Evolutionary conservation across 805 yeast genomes (phyloP).

Genomic region (Lachancea quebecensis): DNA sequence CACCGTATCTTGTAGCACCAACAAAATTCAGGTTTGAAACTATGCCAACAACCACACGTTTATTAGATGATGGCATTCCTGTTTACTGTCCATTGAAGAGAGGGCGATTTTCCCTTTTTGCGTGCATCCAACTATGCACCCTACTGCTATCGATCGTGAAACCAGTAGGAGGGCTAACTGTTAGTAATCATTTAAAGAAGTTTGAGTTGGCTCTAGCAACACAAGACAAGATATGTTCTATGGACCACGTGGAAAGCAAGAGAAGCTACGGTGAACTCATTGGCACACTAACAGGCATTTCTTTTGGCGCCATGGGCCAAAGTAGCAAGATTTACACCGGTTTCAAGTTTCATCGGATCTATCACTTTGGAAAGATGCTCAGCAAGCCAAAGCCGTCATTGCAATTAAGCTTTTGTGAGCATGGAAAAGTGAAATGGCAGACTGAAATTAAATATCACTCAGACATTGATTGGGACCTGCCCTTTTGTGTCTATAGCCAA

Average conservation of each 20-base stretch:
- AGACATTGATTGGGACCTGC: constrained; percentile 44
- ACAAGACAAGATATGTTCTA: constrained; percentile 21
- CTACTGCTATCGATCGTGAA: too few relatives aligned
- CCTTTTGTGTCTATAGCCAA: constrained; percentile 34
- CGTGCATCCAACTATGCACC: too few relatives aligned
- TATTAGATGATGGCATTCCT: too few relatives aligned
- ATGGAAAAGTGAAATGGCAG: constrained; percentile 43
- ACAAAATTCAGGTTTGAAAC: too few relatives aligned
- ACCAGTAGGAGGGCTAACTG: background rate
- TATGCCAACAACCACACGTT: too few relatives aligned
- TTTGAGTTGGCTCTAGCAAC: constrained; percentile 7
- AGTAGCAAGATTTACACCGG: constrained; percentile 44
- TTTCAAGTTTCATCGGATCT: constrained; percentile 45
- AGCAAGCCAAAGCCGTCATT: constrained; percentile 39
- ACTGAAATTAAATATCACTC: constrained; percentile 31
- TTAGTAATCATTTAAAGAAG: background rate
- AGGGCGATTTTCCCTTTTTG: too few relatives aligned
- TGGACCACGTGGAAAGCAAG: constrained; percentile 15
- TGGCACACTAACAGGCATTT: constrained; percentile 13
- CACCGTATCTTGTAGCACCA: too few relatives aligned
- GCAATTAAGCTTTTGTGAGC: constrained; percentile 44
- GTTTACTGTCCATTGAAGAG: too few relatives aligned
- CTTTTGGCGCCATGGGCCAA: constrained; percentile 24
- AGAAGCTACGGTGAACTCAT: constrained; percentile 11
- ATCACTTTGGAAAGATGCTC: constrained; percentile 34